These are phyloP conservation scores for Russula sp. DNA, from an alignment of 768 basidiomycete genomes.

Conservation along the genomic window DNA sequence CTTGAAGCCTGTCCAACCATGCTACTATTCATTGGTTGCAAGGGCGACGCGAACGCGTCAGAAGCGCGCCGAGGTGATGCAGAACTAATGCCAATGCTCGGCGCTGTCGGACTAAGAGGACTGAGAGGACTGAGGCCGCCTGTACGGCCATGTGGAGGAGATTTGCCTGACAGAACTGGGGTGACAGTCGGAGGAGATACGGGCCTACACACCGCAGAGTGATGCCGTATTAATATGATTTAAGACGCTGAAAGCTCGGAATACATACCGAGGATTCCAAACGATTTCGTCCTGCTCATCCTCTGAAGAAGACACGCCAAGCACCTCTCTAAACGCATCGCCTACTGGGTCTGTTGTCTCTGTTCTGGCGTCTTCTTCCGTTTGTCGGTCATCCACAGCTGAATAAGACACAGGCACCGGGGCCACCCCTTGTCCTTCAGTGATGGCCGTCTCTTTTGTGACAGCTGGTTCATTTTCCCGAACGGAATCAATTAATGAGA, in stretches of 20 bases:
- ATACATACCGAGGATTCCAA: slow-evolving; percentile 55
- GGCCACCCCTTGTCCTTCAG: neutral
- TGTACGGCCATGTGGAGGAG: slow-evolving; percentile 7
- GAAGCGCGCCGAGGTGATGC: slow-evolving; percentile 30
- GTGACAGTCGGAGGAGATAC: slow-evolving; percentile 11
- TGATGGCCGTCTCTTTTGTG: neutral
- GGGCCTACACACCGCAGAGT: neutral
- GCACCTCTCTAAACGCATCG: slow-evolving; percentile 52
- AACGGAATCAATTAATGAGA: slow-evolving; percentile 20
- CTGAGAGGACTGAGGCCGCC: slow-evolving; percentile 17
- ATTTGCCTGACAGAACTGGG: slow-evolving; percentile 12
- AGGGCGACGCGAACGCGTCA: slow-evolving; percentile 25
- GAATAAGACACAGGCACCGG: neutral
- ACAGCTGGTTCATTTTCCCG: neutral
- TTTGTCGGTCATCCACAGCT: slow-evolving; percentile 28
- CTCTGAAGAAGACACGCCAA: slow-evolving; percentile 37
- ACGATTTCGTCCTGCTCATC: slow-evolving; percentile 73
- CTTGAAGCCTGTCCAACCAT: slow-evolving; percentile 15
- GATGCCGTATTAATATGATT: neutral
- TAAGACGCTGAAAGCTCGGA: neutral
- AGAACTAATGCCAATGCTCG: slow-evolving; percentile 18
- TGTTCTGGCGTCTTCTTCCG: slow-evolving; percentile 53
- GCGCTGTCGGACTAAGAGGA: slow-evolving; percentile 13
- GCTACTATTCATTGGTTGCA: slow-evolving; percentile 16
- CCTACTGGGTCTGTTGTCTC: slow-evolving; percentile 71